Evolutionary conservation across 495 filamentous ascomycete genomes (phyloP).

Genomic region (Penicillium desertorum): DNA sequence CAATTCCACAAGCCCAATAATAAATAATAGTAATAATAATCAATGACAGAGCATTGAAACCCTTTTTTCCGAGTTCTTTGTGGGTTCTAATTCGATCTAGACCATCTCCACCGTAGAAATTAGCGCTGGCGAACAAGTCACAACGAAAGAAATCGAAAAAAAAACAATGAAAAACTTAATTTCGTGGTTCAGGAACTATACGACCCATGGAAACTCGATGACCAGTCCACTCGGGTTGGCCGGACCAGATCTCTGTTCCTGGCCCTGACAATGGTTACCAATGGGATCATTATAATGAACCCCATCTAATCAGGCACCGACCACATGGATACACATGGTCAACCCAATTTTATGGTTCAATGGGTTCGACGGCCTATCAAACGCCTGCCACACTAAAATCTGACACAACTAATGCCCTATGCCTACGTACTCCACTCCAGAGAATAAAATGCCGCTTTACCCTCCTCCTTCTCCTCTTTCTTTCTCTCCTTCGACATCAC

Average conservation of each 20-base stretch:
- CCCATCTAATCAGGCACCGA: background rate
- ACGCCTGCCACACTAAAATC: background rate
- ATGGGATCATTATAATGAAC: background rate
- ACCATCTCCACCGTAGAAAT: background rate
- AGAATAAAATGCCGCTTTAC: slow-evolving; percentile 11
- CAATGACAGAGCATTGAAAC: background rate
- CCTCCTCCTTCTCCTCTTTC: slow-evolving; percentile 1
- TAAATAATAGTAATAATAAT: background rate
- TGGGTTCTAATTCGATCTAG: slow-evolving; percentile 12
- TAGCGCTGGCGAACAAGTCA: slow-evolving; percentile 6
- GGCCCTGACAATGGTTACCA: background rate
- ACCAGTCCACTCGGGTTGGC: slow-evolving; percentile 12
- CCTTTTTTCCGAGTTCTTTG: background rate
- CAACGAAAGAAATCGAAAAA: background rate
- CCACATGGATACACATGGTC: slow-evolving; percentile 11
- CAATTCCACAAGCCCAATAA: slow-evolving; percentile 1
- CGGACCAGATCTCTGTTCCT: background rate
- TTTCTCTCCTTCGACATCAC: slow-evolving; percentile 5
- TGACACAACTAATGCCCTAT: slow-evolving; percentile 2
- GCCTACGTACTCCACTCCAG: background rate
- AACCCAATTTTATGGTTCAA: slow-evolving; percentile 1
- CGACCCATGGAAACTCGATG: background rate
- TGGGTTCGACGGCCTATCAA: background rate
- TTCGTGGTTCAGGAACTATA: background rate
- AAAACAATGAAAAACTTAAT: background rate